Evolutionary conservation across 1,284 basidiomycete genomes (phyloP).

Genomic region (Hortiboletus rubellus): DNA sequence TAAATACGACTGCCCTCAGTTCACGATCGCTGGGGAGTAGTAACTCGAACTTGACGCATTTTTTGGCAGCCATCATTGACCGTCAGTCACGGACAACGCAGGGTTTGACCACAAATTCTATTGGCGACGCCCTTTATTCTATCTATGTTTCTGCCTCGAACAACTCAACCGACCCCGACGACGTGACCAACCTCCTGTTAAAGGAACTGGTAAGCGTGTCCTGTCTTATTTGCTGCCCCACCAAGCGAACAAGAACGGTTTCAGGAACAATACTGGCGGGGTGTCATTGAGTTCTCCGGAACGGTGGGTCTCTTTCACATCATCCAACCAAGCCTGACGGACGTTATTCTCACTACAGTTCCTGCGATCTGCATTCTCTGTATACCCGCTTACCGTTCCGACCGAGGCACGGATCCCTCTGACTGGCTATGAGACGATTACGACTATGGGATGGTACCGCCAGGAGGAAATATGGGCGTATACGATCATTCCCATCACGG

Average conservation of each 20-base stretch:
- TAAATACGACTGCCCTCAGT: not conserved
- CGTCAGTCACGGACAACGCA: constrained; percentile 13
- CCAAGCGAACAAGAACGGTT: not conserved
- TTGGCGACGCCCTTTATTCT: constrained; percentile 20
- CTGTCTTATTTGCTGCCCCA: no score
- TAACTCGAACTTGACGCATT: constrained; percentile 12
- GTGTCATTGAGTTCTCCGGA: constrained; percentile 19
- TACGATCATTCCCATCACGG: constrained; percentile 14
- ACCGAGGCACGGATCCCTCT: not conserved
- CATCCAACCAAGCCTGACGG: not conserved
- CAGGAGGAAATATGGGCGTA: constrained; percentile 2
- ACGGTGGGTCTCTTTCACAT: constrained; percentile 5
- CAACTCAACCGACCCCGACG: not conserved
- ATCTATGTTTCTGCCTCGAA: constrained; percentile 12
- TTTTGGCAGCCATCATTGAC: constrained; percentile 14
- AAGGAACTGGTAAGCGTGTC: constrained; percentile 9
- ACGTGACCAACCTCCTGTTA: not conserved
- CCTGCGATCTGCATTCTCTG: constrained; percentile 20
- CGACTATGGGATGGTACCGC: constrained; percentile 15
- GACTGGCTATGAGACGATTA: constrained; percentile 5
- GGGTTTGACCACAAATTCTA: constrained; percentile 11
- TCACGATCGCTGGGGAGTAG: constrained; percentile 3
- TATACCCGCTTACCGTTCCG: not conserved
- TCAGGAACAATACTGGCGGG: constrained; percentile 21
- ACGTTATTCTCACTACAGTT: constrained; percentile 1